Evolutionary conservation across 345 rosid species (phyloP).

Genomic region (Ceriops zippeliana): DNA sequence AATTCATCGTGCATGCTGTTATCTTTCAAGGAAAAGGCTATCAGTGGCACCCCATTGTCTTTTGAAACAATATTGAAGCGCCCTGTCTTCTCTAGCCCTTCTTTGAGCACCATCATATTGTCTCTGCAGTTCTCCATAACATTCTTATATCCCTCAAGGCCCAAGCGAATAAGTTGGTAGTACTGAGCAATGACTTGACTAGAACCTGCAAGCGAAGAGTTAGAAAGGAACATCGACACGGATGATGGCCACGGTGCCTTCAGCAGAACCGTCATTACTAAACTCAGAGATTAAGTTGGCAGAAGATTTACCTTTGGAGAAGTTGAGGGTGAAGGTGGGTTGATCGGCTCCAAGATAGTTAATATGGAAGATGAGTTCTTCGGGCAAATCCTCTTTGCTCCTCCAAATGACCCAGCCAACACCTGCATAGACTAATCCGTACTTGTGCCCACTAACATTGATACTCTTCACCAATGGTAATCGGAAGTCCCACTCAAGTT

Average conservation of each 20-base stretch:
- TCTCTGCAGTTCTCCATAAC: slow-evolving; percentile 24
- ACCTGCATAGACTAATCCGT: slow-evolving; percentile 29
- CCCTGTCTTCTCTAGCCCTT: slow-evolving; percentile 22
- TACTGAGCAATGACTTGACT: slow-evolving; percentile 30
- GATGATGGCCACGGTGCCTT: too few relatives aligned
- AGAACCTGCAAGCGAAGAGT: slow-evolving; percentile 11
- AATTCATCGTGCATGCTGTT: slow-evolving; percentile 12
- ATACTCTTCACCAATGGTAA: slow-evolving; percentile 28
- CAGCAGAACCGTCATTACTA: too few relatives aligned
- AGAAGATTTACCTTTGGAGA: slow-evolving; percentile 21
- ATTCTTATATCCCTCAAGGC: slow-evolving; percentile 21
- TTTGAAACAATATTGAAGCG: slow-evolving; percentile 17
- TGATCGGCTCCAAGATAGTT: slow-evolving; percentile 35
- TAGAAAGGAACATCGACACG: too few relatives aligned
- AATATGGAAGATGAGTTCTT: slow-evolving; percentile 31
- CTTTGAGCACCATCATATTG: slow-evolving; percentile 19
- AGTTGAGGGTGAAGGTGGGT: slow-evolving; percentile 31
- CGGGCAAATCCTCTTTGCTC: slow-evolving; percentile 31
- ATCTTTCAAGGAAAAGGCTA: slow-evolving; percentile 27
- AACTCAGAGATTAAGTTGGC: neutral
- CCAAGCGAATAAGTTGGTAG: slow-evolving; percentile 22
- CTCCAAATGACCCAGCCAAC: slow-evolving; percentile 32
- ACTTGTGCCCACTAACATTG: slow-evolving; percentile 30
- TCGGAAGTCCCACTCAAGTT: slow-evolving; percentile 30
- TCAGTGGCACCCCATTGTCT: slow-evolving; percentile 23